Evolutionary conservation across 352 stramenopile species (phyloP).

Genomic region (Peronospora belbahrii): DNA sequence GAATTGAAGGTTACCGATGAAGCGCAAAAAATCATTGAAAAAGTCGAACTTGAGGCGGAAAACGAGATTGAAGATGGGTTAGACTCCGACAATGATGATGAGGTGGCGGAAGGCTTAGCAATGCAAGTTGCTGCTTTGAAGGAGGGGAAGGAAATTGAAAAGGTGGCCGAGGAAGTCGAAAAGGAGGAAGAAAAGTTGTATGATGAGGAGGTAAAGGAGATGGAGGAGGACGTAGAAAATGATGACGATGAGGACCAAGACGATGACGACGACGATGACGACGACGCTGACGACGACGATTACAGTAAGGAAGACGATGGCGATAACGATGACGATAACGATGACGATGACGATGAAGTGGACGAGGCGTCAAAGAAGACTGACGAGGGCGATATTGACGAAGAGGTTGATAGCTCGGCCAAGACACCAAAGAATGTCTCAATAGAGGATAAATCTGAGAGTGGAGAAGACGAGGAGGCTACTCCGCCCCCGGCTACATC

Average conservation of each 20-base stretch:
- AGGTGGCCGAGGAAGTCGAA: conserved; percentile 5
- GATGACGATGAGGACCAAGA: too few species aligned
- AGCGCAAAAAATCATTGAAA: conserved; percentile 10
- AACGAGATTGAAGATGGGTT: conserved; percentile 22
- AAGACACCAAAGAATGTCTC: conserved; percentile 1
- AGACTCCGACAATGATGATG: conserved; percentile 13
- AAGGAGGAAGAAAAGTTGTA: conserved; percentile 10
- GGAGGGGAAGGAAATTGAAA: conserved; percentile 8
- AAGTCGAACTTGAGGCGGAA: conserved; percentile 23
- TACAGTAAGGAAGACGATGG: too few species aligned
- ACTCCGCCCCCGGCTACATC: neutral
- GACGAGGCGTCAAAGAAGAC: too few species aligned
- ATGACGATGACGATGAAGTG: too few species aligned
- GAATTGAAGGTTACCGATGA: conserved; percentile 22
- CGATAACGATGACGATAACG: too few species aligned
- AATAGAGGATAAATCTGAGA: neutral
- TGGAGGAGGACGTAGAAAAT: too few species aligned
- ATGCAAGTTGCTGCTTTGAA: conserved; percentile 17
- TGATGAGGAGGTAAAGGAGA: conserved; percentile 8
- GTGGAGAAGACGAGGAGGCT: neutral
- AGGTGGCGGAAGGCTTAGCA: conserved; percentile 13
- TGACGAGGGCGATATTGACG: neutral
- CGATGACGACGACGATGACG: too few species aligned
- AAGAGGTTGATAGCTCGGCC: neutral
- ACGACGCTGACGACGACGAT: too few species aligned